These are phyloP conservation scores for Neurospora pannonica DNA, from an alignment of 495 filamentous ascomycete genomes.

Conservation along the genomic window DNA sequence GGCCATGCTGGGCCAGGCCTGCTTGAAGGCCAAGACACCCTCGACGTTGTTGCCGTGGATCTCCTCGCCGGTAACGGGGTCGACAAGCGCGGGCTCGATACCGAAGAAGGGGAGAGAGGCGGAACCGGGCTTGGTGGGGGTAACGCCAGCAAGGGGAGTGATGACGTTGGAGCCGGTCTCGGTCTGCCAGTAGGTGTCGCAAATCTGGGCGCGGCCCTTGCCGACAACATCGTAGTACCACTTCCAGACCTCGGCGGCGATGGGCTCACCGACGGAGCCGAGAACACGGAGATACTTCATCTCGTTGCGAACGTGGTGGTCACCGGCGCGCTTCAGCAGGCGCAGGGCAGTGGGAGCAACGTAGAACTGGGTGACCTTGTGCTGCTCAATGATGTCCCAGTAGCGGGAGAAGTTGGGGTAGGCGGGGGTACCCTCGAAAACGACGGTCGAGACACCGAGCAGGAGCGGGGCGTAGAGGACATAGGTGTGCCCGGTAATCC, in stretches of 20 bases:
- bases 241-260: conserved; percentile 98
- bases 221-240: conserved; percentile 98
- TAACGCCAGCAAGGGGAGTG: conserved; percentile 64
- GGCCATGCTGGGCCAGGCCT: conserved; percentile 98
- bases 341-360: conserved; percentile 93
- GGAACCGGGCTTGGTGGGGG: conserved; percentile 69
- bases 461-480: conserved; percentile 94
- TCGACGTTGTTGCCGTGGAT: conserved; percentile 95
- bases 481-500: conserved; percentile 99
- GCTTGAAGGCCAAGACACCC: conserved; percentile 95
- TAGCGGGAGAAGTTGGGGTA: conserved; percentile 97
- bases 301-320: conserved; percentile 77
- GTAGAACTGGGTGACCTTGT: conserved; percentile 96
- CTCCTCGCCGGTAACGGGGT: conserved; percentile 91
- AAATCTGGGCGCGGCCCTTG: conserved; percentile 85
- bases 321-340: conserved; percentile 86
- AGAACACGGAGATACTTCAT: conserved; percentile 87
- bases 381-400: conserved; percentile 96
- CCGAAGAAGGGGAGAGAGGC: conserved; percentile 90
- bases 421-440: conserved; percentile 98
- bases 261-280: conserved; percentile 96
- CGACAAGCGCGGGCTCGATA: conserved; percentile 95
- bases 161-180: conserved; percentile 96
- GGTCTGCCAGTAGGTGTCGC: conserved; percentile 99
- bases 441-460: conserved; percentile 85